Base-by-base conservation (phyloP, 208 protist genomes). In the Trypanosomatidae sp. region DNA sequence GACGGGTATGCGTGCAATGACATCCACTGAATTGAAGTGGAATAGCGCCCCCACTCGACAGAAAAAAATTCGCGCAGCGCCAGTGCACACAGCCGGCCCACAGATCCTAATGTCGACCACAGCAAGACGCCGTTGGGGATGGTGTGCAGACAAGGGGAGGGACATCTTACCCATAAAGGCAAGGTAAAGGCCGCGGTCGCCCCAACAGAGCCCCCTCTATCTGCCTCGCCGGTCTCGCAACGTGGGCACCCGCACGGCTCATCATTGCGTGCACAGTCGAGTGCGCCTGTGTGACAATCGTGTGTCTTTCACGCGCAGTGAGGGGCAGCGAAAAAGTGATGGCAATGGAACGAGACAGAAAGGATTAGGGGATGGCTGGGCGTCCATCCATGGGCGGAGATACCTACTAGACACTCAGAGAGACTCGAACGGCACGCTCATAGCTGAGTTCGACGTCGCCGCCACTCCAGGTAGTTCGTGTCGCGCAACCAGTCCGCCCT, bases 401-500 rank as follows among this genome's bases (percentile, higher is more conserved):
- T 28, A 47, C 22, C 5, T 39, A 19, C 19, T 22, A 1, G 28
- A 59, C 8, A 36, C 7, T n/a, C 25, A 44, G 19, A 33, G 15
- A 33, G 33, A 22, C 17, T 25, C 58, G 19, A 8, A 36, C 4
- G 22, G 10, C 39, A 22, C 44, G n/a, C 9, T 78, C 43, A 73
- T 4, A 41, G 15, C 39, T 47, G 50, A 1, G 52, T 25, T 13
- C 62, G 74, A 12, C 67, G 44, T 22, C 68, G 74, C 1, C 67
- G 59, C 68, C 69, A 79, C 62, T 74, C 47, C 36, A 47, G 68
- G 33, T 79, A 79, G 60, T 73, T 73, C 2, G 68, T 66, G 60
- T 73, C 68, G 41, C 53, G 60, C 50, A 79, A 13, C 74, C 74
- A 79, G 46, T 79, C 68, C 3, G 15, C 50, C 17, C 55, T 30